These are phyloP conservation scores for Ceratocystis eucalypticola DNA, from an alignment of 2,329 filamentous ascomycete species.

Conservation along the genomic window DNA sequence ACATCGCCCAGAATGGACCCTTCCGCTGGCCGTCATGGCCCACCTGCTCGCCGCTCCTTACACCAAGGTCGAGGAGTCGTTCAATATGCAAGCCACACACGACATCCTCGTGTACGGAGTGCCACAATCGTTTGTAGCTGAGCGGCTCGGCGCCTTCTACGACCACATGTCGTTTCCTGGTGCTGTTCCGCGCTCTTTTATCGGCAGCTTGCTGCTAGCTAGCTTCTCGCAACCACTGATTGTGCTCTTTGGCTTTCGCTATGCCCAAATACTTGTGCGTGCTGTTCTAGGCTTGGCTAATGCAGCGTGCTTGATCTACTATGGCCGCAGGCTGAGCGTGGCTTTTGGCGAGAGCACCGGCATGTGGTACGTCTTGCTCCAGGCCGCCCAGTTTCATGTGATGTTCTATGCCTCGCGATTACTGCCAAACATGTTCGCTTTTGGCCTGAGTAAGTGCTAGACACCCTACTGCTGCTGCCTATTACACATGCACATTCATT, in stretches of 20 bases:
- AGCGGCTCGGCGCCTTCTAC: conserved; percentile 48
- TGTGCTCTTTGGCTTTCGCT: conserved; percentile 42
- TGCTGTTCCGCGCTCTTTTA: conserved; percentile 79
- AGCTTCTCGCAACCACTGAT: conserved; percentile 56
- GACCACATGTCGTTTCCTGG: conserved; percentile 88
- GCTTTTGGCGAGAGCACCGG: conserved; percentile 56
- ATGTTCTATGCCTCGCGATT: conserved; percentile 86
- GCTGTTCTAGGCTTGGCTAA: conserved; percentile 68
- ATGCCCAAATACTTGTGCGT: conserved; percentile 53
- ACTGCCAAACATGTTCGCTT: conserved; percentile 93
- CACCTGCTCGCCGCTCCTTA: conserved; percentile 69
- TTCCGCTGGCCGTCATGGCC: conserved; percentile 50
- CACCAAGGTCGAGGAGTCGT: conserved; percentile 97
- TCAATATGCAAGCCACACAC: conserved; percentile 89
- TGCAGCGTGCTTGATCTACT: conserved; percentile 51
- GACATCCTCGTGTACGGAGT: conserved; percentile 76
- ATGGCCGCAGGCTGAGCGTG: conserved; percentile 47
- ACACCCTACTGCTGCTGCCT: neutral
- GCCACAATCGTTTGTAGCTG: conserved; percentile 39
- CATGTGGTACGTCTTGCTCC: conserved; percentile 67
- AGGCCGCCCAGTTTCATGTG: conserved; percentile 79
- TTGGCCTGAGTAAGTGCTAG: conserved; percentile 56
- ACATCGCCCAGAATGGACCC: conserved; percentile 31
- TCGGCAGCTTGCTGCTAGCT: conserved; percentile 66
- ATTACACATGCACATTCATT: neutral